Conservation (phyloP, 257 asterid genomes). For the Solanum lignicaule region DNA sequence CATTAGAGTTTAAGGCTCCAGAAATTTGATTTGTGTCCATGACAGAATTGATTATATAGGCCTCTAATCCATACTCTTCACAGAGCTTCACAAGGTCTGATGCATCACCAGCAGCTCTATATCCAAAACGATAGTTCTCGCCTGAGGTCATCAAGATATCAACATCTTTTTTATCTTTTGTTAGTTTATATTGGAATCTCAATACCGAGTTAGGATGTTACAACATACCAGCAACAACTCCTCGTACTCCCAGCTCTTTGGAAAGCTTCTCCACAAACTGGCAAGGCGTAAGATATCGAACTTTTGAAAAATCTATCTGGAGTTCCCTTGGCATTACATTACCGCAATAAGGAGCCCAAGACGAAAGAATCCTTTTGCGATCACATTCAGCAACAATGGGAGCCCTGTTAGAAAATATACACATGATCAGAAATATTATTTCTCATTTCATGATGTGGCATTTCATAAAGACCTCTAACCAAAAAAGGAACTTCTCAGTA, state of each 20-base stretch:
- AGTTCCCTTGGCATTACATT: slow-evolving; percentile 55
- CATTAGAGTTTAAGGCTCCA: slow-evolving; percentile 4
- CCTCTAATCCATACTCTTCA: slow-evolving; percentile 51
- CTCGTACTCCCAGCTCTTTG: slow-evolving; percentile 68
- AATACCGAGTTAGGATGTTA: background rate
- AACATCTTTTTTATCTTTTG: background rate
- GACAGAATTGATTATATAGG: slow-evolving; percentile 61
- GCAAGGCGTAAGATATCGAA: slow-evolving; percentile 63
- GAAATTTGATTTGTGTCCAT: slow-evolving; percentile 68
- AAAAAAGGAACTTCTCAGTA: background rate
- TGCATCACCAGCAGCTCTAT: slow-evolving; percentile 70
- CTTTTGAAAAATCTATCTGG: slow-evolving; percentile 70
- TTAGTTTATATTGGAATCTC: background rate
- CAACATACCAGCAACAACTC: slow-evolving; percentile 82
- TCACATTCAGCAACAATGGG: slow-evolving; percentile 90
- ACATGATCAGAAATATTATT: background rate
- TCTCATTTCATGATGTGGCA: background rate
- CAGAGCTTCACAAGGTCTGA: slow-evolving; percentile 64
- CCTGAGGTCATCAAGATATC: slow-evolving; percentile 32
- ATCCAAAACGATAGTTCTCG: slow-evolving; percentile 89
- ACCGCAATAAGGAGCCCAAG: slow-evolving; percentile 72
- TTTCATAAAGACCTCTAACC: background rate
- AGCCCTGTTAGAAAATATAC: slow-evolving; percentile 34
- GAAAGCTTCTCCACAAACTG: slow-evolving; percentile 80
- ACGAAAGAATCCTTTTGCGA: slow-evolving; percentile 70